Base-by-base conservation (phyloP, 2,329 filamentous ascomycete genomes). In the Talaromyces sp. region DNA sequence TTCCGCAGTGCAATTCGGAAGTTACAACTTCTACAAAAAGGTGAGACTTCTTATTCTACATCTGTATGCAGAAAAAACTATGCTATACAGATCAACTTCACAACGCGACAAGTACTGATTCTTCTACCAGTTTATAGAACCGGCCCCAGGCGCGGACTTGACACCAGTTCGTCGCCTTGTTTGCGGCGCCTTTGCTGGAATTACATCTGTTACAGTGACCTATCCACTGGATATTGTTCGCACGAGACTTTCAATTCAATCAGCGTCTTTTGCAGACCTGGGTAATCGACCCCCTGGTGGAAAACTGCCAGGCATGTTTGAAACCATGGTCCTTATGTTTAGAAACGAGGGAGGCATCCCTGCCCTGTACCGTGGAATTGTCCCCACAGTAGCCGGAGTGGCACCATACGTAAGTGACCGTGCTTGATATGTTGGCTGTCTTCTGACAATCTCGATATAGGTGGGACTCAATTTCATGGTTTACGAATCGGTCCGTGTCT, bases 381-480 rank as follows among this genome's bases (percentile, higher is more conserved):
- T 97, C 57, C 95, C 95, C 2, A 99, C 95, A 0, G 88, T 99
- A 39, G 92, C 93, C 47, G 95, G 95, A 56, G 95, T 99, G 36
- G 95, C 95, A 47, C 95, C 95, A 67, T 98, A 98, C 74, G 93
- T 91, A 72, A 74, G 80, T 75, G 15, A 22, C 28, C 17, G 47
- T 65, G 47, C 59, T 32, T 42, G 15, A 33, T 36, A 51, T 36
- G 25, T 57, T 6, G 11, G 10, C 22, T n/a, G 15, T 22, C 27
- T 32, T 42, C 58, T 67, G 30, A 59, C 39, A 32, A 47, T 30
- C 49, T 44, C n/a, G 17, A 9, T 17, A 25, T 51, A 92, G 88
- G 90, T 99, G 64, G 95, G 95, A 44, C 82, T 99, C 59, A 99
- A 99, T 75, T 99, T 99, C 76, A 98, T 98, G 92, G 92, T 91